A percentile compares a stretch with the other conserved stretches of the same genome.
These are phyloP conservation scores for Boletus rubescentipes DNA, from an alignment of 768 basidiomycete species.

Conservation along the genomic window DNA sequence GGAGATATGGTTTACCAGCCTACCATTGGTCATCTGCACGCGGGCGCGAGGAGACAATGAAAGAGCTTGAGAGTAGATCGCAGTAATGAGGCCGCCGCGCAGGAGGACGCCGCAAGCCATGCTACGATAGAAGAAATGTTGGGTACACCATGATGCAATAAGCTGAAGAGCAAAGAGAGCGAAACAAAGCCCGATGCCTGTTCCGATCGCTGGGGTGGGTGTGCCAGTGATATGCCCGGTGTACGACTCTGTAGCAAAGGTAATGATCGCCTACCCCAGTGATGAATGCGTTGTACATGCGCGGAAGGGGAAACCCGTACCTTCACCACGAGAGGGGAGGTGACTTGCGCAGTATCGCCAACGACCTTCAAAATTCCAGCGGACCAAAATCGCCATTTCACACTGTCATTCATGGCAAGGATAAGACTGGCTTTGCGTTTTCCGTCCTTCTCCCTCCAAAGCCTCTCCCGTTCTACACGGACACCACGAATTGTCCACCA, in stretches of 20 bases:
- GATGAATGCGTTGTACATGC: background rate
- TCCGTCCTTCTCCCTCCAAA: constrained; percentile 65
- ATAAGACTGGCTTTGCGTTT: constrained; percentile 61
- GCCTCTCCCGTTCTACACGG: constrained; percentile 52
- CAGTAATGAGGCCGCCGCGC: constrained; percentile 83
- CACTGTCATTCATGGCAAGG: constrained; percentile 72
- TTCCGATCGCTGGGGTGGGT: constrained; percentile 42
- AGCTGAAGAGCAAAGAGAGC: constrained; percentile 68
- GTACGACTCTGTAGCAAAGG: constrained; percentile 66
- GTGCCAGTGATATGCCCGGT: constrained; percentile 40
- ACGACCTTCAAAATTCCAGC: constrained; percentile 57
- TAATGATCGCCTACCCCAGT: constrained; percentile 57
- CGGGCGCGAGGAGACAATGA: constrained; percentile 77
- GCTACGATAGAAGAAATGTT: constrained; percentile 84
- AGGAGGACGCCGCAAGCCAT: constrained; percentile 75
- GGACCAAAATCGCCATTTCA: constrained; percentile 79
- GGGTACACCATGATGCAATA: constrained; percentile 60
- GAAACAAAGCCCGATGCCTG: constrained; percentile 75
- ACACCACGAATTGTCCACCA: constrained; percentile 60
- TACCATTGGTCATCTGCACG: constrained; percentile 79
- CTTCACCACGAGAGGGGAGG: constrained; percentile 77
- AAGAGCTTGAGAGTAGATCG: constrained; percentile 79
- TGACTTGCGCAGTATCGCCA: constrained; percentile 72
- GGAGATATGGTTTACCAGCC: constrained; percentile 91
- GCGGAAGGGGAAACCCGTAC: constrained; percentile 35